A percentile compares a stretch with the other conserved stretches of the same genome.
Conservation (phyloP, 148 eudicot genomes). For the Camellia lanceoleosa region DNA sequence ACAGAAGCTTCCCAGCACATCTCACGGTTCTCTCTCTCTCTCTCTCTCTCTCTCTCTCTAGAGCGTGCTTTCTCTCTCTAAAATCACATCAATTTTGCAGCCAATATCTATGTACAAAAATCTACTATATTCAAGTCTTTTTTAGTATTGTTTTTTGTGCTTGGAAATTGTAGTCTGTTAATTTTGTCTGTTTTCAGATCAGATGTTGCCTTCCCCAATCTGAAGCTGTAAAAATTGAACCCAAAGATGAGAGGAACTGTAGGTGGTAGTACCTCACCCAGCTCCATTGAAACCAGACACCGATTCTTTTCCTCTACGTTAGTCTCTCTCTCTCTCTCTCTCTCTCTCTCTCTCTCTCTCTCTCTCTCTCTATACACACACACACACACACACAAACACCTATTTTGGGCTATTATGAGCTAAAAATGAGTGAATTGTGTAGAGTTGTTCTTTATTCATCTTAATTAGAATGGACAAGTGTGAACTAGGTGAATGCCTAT, state of each 20-base stretch:
- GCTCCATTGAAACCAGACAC: constrained; percentile 55
- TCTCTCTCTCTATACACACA: no score
- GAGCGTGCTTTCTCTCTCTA: not conserved
- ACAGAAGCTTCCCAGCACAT: not conserved
- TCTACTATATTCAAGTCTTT: not conserved
- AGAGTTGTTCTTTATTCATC: not conserved
- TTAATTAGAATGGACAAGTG: not conserved
- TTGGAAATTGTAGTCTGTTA: not conserved
- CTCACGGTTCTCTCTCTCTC: not conserved
- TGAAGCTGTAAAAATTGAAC: not conserved
- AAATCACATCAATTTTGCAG: not conserved
- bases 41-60: not conserved
- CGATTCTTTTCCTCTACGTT: constrained; percentile 58
- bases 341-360: not conserved
- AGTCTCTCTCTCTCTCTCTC: constrained; percentile 22
- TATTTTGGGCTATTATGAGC: not conserved
- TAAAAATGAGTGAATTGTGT: not conserved
- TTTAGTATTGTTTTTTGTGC: not conserved
- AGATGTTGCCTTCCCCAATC: constrained; percentile 17
- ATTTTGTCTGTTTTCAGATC: constrained; percentile 15
- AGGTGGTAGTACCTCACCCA: constrained; percentile 34
- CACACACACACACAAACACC: not conserved
- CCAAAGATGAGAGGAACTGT: constrained; percentile 52
- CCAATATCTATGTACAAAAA: not conserved
- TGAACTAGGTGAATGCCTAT: not conserved